Conservation (phyloP, 768 basidiomycete species). For the Mycena albidolilacea region DNA sequence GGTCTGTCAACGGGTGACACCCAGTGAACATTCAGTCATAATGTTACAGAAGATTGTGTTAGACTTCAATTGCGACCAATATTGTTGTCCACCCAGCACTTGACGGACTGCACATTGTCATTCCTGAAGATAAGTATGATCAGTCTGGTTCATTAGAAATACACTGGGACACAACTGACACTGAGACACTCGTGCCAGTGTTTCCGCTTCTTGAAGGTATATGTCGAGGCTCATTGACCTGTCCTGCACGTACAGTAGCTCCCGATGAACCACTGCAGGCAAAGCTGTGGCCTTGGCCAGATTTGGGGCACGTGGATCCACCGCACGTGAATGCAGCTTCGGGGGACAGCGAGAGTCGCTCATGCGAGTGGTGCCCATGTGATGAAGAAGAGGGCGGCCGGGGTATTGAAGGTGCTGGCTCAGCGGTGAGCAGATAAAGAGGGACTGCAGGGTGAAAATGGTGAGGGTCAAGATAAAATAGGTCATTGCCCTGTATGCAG, state of each 20-base stretch:
- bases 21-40: too few species aligned
- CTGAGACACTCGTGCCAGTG: too few species aligned
- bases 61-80: too few species aligned
- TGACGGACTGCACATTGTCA: too few species aligned
- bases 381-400: slow-evolving; percentile 2
- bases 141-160: too few species aligned
- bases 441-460: slow-evolving; percentile 84
- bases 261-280: slow-evolving; percentile 16
- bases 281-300: neutral
- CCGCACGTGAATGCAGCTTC: slow-evolving; percentile 15
- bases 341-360: slow-evolving; percentile 24
- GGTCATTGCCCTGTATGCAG: slow-evolving; percentile 87
- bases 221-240: slow-evolving; percentile 31
- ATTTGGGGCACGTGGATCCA: slow-evolving; percentile 25
- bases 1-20: too few species aligned
- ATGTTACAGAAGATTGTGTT: too few species aligned
- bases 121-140: too few species aligned
- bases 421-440: slow-evolving; percentile 58
- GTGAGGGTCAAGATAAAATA: slow-evolving; percentile 88
- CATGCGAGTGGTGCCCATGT: slow-evolving; percentile 2
- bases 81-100: too few species aligned
- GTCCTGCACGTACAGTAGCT: slow-evolving; percentile 8
- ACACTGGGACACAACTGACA: too few species aligned
- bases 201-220: too few species aligned
- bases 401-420: neutral